phyloP scores from a whole-genome alignment of 352 stramenopile genomes.

The Lagenidium giganteum region DNA sequence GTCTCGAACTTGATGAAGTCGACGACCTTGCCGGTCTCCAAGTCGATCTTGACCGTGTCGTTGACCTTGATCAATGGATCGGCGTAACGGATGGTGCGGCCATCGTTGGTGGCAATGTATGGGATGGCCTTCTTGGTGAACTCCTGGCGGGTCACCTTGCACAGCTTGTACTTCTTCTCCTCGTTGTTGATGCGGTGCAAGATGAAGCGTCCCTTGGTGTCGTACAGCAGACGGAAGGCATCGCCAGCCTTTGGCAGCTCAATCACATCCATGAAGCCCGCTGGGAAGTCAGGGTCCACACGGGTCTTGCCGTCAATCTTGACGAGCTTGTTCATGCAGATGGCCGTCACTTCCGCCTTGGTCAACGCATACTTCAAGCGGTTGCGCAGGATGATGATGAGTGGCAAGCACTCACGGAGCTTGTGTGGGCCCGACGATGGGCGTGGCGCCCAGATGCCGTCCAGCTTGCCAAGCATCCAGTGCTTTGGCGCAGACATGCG shows the following conservation, averaged over 20 bases:
- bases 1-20: slow-evolving; percentile 99
- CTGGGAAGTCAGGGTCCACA: slow-evolving; percentile 98
- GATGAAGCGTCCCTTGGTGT: slow-evolving; percentile 99
- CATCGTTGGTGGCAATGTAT: slow-evolving; percentile 98
- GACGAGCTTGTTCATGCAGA: slow-evolving; percentile 99
- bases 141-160: slow-evolving; percentile 95
- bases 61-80: slow-evolving; percentile 98
- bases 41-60: slow-evolving; percentile 98
- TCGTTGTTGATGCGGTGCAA: slow-evolving; percentile 95
- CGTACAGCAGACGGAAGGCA: slow-evolving; percentile 97
- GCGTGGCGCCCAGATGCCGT: slow-evolving; percentile 90
- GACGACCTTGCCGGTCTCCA: slow-evolving; percentile 97
- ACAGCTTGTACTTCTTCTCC: slow-evolving; percentile 99
- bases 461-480: slow-evolving; percentile 89
- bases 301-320: slow-evolving; percentile 97
- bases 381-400: slow-evolving; percentile 98
- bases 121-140: slow-evolving; percentile 97
- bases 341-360: slow-evolving; percentile 97
- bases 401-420: slow-evolving; percentile 96
- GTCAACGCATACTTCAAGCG: slow-evolving; percentile 99
- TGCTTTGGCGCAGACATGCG: slow-evolving; percentile 84
- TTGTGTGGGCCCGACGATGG: slow-evolving; percentile 98
- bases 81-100: slow-evolving; percentile 98
- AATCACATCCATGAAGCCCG: slow-evolving; percentile 99
- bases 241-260: slow-evolving; percentile 96